These are phyloP conservation scores for Stevia rebaudiana DNA, from an alignment of 140 eudicot genomes.

Conservation along the genomic window DNA sequence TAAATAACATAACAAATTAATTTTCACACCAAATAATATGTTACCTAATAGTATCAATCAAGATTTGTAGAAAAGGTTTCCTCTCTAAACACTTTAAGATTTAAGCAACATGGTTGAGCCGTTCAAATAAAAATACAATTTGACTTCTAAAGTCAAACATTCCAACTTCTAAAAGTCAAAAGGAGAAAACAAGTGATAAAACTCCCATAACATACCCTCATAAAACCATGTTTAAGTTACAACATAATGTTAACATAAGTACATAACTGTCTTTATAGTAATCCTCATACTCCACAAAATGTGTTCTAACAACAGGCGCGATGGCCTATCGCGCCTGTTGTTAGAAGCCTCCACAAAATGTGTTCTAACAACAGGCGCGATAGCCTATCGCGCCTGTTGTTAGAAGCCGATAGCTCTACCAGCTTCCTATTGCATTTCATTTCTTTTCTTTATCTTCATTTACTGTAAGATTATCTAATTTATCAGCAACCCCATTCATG, in stretches of 20 bases:
- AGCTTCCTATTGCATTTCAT: conserved; percentile 10
- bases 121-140: conserved; percentile 13
- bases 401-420: too few relatives aligned
- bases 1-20: too few relatives aligned
- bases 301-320: neutral
- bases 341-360: too few relatives aligned
- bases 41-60: too few relatives aligned
- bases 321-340: too few relatives aligned
- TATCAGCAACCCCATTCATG: conserved; percentile 43
- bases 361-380: too few relatives aligned
- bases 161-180: neutral
- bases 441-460: conserved; percentile 32
- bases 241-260: conserved; percentile 6
- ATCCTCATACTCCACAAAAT: conserved; percentile 10
- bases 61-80: too few relatives aligned
- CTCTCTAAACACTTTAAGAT: too few relatives aligned
- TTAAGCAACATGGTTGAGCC: too few relatives aligned
- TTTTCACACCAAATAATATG: too few relatives aligned
- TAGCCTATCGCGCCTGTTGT: too few relatives aligned
- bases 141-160: conserved; percentile 15
- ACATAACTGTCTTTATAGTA: neutral
- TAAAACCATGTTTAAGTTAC: conserved; percentile 18
- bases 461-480: conserved; percentile 30
- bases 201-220: too few relatives aligned
- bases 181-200: conserved; percentile 20